Base-by-base conservation (phyloP, 257 asterid genomes). In the Echium plantagineum region DNA sequence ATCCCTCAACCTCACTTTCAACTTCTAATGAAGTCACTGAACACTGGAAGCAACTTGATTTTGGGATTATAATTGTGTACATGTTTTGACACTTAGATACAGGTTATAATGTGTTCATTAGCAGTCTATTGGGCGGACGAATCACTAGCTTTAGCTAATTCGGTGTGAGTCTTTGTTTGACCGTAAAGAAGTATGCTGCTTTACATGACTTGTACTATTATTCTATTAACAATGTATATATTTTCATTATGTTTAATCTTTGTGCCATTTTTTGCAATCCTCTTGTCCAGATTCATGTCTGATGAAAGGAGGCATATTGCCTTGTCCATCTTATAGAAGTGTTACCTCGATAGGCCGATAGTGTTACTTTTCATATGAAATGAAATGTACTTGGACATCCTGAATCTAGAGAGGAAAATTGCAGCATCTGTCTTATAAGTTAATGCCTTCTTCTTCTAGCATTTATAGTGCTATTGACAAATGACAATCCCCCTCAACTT, bases 41-140 rank as follows among this genome's bases (percentile, higher is more conserved):
- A 64, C 79, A 86, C 9, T 81, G 86, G 85, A 93, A 84, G 64
- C 80, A 66, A 48, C 82, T 86, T 22, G 84, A 81, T 53, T 42
- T 9, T 7, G 17, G 17, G 16, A 42, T 42, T 42, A 13, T 42
- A 12, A 15, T 42, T 42, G 49, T 42, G 5, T 10, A 42, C 49
- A 42, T 42, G 49, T 12, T 10, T 42, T 42, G 49, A 15, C 49
- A 42, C 17, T 42, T 42, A 42, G 17, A 42, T 42, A 42, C 49
- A 42, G 49, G 16, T 42, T 42, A 12, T 15, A 12, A 42, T 42
- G 49, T 10, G 16, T 42, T 42, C 49, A 42, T 42, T 42, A 42
- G 16, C 49, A 7, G 3, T 42, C 13, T 13, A 42, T 42, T 10
- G 17, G 49, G 13, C 12, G 49, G 17, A 42, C 12, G 17, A 2